A percentile compares a stretch with the other conserved stretches of the same genome.
Evolutionary conservation across 306 rosid species (phyloP).

Genomic region (Potentilla sterilis): DNA sequence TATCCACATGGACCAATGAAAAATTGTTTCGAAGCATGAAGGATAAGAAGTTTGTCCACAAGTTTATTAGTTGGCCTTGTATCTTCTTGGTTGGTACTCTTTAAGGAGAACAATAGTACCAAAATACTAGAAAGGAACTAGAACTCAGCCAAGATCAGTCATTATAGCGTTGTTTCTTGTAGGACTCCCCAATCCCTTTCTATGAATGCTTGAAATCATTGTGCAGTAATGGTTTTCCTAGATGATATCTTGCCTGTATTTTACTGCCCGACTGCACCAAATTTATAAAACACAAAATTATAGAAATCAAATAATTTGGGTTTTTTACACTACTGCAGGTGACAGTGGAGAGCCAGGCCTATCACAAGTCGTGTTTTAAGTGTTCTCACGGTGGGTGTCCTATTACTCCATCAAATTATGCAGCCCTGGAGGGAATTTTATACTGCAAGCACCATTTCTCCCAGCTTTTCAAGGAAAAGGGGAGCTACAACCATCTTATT

Average conservation of each 20-base stretch:
- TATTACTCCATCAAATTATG: conserved; percentile 83
- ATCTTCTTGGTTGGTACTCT: not conserved
- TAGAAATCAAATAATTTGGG: not conserved
- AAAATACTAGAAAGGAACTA: not conserved
- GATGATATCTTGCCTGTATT: not conserved
- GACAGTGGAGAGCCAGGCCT: conserved; percentile 86
- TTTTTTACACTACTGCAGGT: conserved; percentile 45
- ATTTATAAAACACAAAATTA: not conserved
- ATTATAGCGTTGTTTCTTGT: not conserved
- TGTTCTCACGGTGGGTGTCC: conserved; percentile 97
- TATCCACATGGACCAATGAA: not conserved
- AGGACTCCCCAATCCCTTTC: not conserved
- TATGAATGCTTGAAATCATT: not conserved
- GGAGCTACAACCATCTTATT: conserved; percentile 65
- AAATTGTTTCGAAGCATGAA: not conserved
- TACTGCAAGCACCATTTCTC: conserved; percentile 98
- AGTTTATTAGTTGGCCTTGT: not conserved
- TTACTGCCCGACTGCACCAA: not conserved
- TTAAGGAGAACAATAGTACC: not conserved
- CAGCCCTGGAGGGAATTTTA: conserved; percentile 87
- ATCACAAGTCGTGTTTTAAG: conserved; percentile 89
- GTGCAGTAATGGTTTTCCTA: not conserved
- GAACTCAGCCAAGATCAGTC: not conserved
- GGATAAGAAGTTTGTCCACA: not conserved
- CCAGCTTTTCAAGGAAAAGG: conserved; percentile 94